Base-by-base conservation (phyloP, 768 basidiomycete genomes). In the Suillus luteus region DNA sequence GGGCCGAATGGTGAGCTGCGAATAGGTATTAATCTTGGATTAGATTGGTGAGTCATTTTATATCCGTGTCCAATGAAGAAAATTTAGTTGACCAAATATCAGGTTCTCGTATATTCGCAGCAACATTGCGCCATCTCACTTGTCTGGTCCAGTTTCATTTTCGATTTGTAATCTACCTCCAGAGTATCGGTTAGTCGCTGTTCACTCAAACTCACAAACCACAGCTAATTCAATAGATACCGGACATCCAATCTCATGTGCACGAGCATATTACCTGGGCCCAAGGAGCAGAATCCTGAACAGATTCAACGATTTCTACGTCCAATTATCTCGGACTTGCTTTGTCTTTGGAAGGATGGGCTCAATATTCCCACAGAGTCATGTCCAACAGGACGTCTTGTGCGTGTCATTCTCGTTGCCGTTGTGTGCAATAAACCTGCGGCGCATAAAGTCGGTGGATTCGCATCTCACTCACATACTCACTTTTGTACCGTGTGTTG, bases 81-180 rank as follows among this genome's bases (percentile, higher is more conserved):
- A 27, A 33, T 33, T 7, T 33, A 33, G 6, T 33, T 33, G 33
- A 5, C 33, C 63, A 19, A 62, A n/a, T 35, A 37, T 14, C 55
- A 77, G 76, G 76, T 76, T 78, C 52, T 76, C 75, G 0, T 76
- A 77, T 46, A 62, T 77, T 0, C 68, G 71, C 1, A 75, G 75
- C 61, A 69, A 70, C 12, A 76, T 78, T 52, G 67, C 75, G 1
- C 75, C 76, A 2, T 78, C 76, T 0, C 76, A 79, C 58, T 67
- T 74, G 0, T 78, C 74, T 24, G 69, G 71, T 48, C 76, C 76
- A 0, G 74, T 74, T 52, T 80, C 75, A 0, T 75, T 75, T 35
- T 74, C 65, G 17, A 65, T 79, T 10, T 65, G 71, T 33, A 78
- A 78, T 60, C 67, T 78, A 0, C 72, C 68, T 0, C 63, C 68